Base-by-base conservation (phyloP, 495 filamentous ascomycete species). In the Penicillium verhagenii region DNA sequence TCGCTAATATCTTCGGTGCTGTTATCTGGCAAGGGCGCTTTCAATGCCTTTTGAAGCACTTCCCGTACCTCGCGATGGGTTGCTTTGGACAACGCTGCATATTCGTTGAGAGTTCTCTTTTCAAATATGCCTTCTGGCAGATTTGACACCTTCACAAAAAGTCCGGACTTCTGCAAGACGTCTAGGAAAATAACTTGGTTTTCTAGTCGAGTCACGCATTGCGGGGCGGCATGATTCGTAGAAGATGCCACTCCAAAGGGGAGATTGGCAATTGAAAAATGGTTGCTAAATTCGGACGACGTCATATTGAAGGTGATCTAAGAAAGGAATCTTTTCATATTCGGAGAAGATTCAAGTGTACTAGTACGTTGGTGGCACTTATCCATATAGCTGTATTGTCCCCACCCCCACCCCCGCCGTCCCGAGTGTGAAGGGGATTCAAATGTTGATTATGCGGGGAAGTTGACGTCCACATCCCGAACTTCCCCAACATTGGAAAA, bases 201-300 rank as follows among this genome's bases (percentile, higher is more conserved):
- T 21, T 69, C 35, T 13, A 69, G 53, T 29, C 62, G 64, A 50
- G 64, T 71, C 20, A 60, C 66, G 53, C 64, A 65, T 65, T 66
- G 67, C 3, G 77, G 83, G 33, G 63, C 63, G 1, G 73, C 65
- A 61, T 84, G 72, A 9, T 59, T 50, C 5, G 74, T 49, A 2
- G 84, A 89, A 18, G 76, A 81, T 58, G 93, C 86, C 56, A 95
- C 85, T 53, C 91, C 90, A 67, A 92, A 93, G 7, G 91, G 91
- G 54, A 96, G 84, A 69, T 96, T 96, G 57, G 81, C 73, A 35
- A 95, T 71, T 14, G 90, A 68, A 50, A 69, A 72, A 19, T 68
- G 67, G 28, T 53, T 56, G 37, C 49, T 56, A 33, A 66, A 68
- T 2, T 56, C 50, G 4, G 60, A 45, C 43, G 65, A 69, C 13